Evolutionary conservation across 2,329 filamentous ascomycete genomes (phyloP), one percentile per base, ranked within the genome.

Genomic region (Fusarium vanettenii): DNA sequence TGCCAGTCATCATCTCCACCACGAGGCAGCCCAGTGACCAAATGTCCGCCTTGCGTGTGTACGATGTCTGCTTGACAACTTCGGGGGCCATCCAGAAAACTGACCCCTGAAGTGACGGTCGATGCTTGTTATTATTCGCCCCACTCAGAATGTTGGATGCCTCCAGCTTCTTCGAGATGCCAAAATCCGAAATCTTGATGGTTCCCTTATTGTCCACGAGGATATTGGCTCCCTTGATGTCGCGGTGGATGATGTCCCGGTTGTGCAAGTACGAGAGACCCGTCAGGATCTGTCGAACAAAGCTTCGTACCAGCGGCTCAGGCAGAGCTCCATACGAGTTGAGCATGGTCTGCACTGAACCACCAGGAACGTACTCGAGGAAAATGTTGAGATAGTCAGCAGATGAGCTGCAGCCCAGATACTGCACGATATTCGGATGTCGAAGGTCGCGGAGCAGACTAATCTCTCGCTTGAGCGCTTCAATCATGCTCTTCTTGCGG

Each of bases 51-150:
- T 98, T 98, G 85, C 96, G 95, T 6, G 96, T 98, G 85, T 99
- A 98, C 7, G 95, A 95, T 4, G 96, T 98, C 85, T 98, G 97
- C 80, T 97, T 97, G 72, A 99, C 97, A 22, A 99, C 97, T 86
- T 99, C 97, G 10, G 97, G 97, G 1, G 97, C 97, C 97, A 99
- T 99, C 97, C 97, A 99, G 86, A 98, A 99, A 62, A 99, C 97
- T 29, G 95, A 98, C 16, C 97, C 97, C 83, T 99, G 97, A 5
- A 99, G 90, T 2, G 96, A 98, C 4, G 92, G 91, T 6, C 91
- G 87, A 79, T 93, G 88, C 82, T 91, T 92, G 83, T 89, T 91
- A 83, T 91, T 92, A 80, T 88, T 90, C 80, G 87, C 92, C 78
- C 88, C 92, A 80, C 83, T 91, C 56, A 97, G 90, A 52, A 98